Evolutionary conservation across 1,284 basidiomycete genomes (phyloP), one percentile per base, ranked within the genome.

Genomic region (Rhodotorula sp.): DNA sequence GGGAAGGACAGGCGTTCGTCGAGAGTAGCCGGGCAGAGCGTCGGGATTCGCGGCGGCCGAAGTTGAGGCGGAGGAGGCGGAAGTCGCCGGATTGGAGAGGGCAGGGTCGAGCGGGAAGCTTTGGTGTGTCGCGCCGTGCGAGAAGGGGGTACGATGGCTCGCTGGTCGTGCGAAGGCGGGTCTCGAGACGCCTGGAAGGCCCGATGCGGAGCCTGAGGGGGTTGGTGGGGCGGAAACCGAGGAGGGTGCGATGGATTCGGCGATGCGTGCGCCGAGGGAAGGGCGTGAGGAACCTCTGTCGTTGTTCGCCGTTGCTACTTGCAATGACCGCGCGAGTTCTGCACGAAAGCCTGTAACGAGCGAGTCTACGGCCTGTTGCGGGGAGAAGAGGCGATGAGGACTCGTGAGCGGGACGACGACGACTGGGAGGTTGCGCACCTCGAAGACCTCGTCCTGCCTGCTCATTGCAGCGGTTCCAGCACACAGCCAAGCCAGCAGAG

Each of bases 1-100:
- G 16, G 46, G 46, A 2, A 44, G 37, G 26, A 53, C 8, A 5
- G 62, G 62, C 6, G 66, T 51, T 13, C 64, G 40, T 24, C 62
- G 64, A 4, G 67, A 67, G 56, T 72, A 72, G 31, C 44, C 48
- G 0, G 70, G 70, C 8, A 72, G 67, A 0, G 37, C 59, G 13
- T 72, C 70, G 48, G 18, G 63, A n/a, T 56, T 40, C n/a, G 44
- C 30, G 8, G 15, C 20, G 15, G 18, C 50, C 2, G 28, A 16
- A 24, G 28, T 2, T 15, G 20, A 11, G 59, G 16, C n/a, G 40
- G 26, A 30, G 8, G 56, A 47, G n/a, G n/a, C 22, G 26, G n/a
- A 44, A 30, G 5, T 51, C 16, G 26, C 18, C 20, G 60, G 18
- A 18, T 44, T 44, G 7, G 26, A 6, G 24, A 50, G 48, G 37